Conservation (phyloP, 495 filamentous ascomycete genomes). For the Hypomontagnella submonticulosa region DNA sequence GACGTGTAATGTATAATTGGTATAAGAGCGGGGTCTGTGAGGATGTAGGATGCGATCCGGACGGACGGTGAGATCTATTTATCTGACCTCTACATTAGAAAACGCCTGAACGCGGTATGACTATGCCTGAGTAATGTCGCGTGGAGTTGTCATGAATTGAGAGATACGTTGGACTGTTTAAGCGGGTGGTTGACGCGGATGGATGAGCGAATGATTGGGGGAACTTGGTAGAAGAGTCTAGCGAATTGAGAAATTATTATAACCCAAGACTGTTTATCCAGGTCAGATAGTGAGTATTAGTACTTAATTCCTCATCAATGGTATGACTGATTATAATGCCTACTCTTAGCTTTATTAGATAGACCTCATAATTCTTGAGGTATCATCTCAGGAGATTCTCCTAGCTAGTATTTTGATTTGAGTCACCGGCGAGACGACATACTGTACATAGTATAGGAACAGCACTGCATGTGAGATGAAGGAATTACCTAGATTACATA, state of each 20-base stretch:
- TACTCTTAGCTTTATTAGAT: too few relatives aligned
- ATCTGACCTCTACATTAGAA: neutral
- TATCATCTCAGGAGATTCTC: too few relatives aligned
- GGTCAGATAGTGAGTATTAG: slow-evolving; percentile 5
- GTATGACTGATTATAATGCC: neutral
- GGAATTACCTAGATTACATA: too few relatives aligned
- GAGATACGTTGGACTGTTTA: slow-evolving; percentile 4
- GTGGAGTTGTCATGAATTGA: slow-evolving; percentile 3
- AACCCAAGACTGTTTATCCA: slow-evolving; percentile 2
- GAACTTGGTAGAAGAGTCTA: slow-evolving; percentile 24
- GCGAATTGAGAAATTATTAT: slow-evolving; percentile 3
- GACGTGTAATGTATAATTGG: neutral
- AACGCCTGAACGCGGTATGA: neutral
- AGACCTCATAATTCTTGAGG: too few relatives aligned
- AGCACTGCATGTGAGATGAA: too few relatives aligned
- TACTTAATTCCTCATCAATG: slow-evolving; percentile 3
- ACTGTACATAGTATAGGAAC: too few relatives aligned
- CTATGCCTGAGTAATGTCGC: slow-evolving; percentile 1
- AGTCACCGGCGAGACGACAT: slow-evolving; percentile 23
- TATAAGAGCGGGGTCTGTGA: neutral
- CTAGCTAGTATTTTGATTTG: slow-evolving; percentile 8
- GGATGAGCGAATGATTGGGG: neutral
- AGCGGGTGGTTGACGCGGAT: slow-evolving; percentile 13
- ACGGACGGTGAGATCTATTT: neutral
- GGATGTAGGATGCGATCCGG: neutral